Evolutionary conservation across 345 rosid genomes (phyloP).

Genomic region (Schrenkiella parvula): DNA sequence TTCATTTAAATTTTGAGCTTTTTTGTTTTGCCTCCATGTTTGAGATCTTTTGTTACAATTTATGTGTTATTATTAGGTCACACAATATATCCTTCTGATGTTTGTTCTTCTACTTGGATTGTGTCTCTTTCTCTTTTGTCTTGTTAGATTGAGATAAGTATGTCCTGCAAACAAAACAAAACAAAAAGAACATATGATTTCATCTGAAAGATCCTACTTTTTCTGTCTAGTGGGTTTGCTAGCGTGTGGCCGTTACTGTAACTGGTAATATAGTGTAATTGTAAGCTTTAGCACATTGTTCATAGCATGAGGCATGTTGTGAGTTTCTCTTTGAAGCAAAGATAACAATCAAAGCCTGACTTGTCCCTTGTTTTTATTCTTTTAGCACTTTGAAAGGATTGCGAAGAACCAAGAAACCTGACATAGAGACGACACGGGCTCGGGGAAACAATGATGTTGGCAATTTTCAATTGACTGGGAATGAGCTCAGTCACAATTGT

Average conservation of each 20-base stretch:
- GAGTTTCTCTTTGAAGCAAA: not conserved
- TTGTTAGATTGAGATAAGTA: not conserved
- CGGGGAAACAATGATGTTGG: not conserved
- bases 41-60: not conserved
- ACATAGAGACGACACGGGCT: not conserved
- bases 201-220: not conserved
- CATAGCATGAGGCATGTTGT: not conserved
- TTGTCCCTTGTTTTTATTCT: not conserved
- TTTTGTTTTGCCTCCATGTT: not conserved
- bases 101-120: not conserved
- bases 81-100: not conserved
- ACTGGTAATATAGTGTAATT: not conserved
- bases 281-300: not conserved
- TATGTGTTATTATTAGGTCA: not conserved
- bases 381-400: conserved; percentile 1
- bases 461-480: not conserved
- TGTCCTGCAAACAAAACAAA: too few relatives aligned
- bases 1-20: not conserved
- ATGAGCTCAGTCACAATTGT: not conserved
- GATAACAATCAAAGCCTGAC: not conserved
- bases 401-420: not conserved
- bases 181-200: too few relatives aligned
- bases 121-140: not conserved
- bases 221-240: not conserved
- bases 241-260: not conserved